These are phyloP conservation scores for Rutidosis leptorrhynchoides DNA, from an alignment of 129 eudicot species.

Conservation along the genomic window DNA sequence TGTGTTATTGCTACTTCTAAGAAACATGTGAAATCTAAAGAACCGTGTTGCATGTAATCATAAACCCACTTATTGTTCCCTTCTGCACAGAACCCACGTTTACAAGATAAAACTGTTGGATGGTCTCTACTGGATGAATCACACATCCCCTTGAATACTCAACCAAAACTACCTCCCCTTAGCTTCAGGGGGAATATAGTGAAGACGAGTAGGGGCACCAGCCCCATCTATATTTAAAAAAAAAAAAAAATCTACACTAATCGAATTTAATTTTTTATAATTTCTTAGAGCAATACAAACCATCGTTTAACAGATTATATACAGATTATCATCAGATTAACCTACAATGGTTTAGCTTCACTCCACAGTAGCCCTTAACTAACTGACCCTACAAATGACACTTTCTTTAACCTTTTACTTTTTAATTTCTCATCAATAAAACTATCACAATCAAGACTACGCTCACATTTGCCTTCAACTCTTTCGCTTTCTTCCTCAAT, in stretches of 20 bases:
- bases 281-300: not conserved
- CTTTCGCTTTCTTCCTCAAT: slow-evolving; percentile 29
- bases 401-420: slow-evolving; percentile 24
- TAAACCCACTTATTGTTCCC: no score
- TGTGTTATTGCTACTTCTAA: no score
- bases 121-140: no score
- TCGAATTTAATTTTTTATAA: not conserved
- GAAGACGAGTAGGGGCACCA: no score
- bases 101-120: no score
- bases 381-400: slow-evolving; percentile 38
- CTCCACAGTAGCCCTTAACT: slow-evolving; percentile 50
- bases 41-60: no score
- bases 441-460: slow-evolving; percentile 19
- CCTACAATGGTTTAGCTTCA: slow-evolving; percentile 37
- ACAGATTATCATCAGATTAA: slow-evolving; percentile 24
- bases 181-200: no score
- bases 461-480: slow-evolving; percentile 34
- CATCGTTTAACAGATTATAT: not conserved
- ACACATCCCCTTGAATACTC: no score
- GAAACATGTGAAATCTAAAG: no score
- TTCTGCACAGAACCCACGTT: no score
- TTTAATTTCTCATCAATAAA: slow-evolving; percentile 29
- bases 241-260: not conserved
- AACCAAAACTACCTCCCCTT: no score
- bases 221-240: no score